phyloP scores from a whole-genome alignment of 768 basidiomycete species.

The Boletus subparvulus region DNA sequence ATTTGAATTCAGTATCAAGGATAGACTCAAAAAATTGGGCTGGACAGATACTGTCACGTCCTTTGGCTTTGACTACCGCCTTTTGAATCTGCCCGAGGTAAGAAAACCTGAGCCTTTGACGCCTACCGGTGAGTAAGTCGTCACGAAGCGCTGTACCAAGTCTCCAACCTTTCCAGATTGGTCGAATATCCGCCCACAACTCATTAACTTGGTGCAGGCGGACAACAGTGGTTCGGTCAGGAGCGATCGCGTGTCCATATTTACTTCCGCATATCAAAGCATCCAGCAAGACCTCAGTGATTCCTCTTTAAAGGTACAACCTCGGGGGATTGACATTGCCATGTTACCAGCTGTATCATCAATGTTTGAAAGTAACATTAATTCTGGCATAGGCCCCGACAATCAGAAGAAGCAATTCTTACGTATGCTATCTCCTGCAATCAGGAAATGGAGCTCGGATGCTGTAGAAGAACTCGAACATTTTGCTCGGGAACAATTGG shows the following conservation, averaged over 20 bases:
- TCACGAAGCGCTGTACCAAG: too few relatives aligned
- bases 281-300: not conserved
- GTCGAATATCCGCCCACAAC: slow-evolving; percentile 1
- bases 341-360: not conserved
- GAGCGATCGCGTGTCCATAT: not conserved
- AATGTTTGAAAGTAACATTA: not conserved
- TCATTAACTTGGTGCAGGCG: not conserved
- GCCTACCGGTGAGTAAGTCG: slow-evolving; percentile 5
- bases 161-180: slow-evolving; percentile 4
- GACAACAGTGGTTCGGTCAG: not conserved
- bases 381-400: not conserved
- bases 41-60: not conserved
- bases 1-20: not conserved
- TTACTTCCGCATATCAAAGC: too few relatives aligned
- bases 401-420: not conserved
- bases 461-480: slow-evolving; percentile 12
- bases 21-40: not conserved
- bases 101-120: slow-evolving; percentile 3
- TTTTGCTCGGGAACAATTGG: not conserved
- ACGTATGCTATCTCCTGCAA: not conserved
- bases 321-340: slow-evolving; percentile 3
- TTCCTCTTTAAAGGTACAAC: not conserved
- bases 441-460: slow-evolving; percentile 7
- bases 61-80: rapidly evolving
- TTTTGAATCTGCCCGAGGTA: slow-evolving; percentile 6